Evolutionary conservation across 306 rosid genomes (phyloP), one percentile per base, ranked within the genome.

Genomic region (Citrullus mucosospermus): DNA sequence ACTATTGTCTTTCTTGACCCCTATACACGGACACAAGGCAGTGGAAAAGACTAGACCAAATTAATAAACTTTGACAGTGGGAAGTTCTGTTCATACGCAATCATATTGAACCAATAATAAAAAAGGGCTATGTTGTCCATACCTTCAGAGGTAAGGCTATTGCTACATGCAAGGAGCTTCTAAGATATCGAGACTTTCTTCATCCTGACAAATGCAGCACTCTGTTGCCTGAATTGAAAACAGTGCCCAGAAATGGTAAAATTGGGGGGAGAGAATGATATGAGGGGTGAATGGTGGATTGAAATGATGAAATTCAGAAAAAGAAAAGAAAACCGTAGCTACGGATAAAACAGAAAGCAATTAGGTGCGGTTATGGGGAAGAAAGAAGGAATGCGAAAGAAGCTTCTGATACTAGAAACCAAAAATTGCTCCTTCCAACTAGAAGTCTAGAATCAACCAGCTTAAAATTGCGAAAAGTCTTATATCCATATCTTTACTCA

Each of bases 181-280:
- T 36, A 36, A 36, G 39, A 3, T 36, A 36, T 36, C 2, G 39
- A 36, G 39, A 36, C 39, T 36, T 4, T 3, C 39, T 36, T 36
- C 87, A 58, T 87, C 91, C 83, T 83, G 90, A 65, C 91, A 87
- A 81, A 89, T 87, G 75, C 91, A 88, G 59, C 93, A 89, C 68
- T 89, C 91, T 74, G 78, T 86, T 7, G 66, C 75, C 77, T 72
- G 86, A 82, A 78, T 76, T 78, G 82, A 34, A 88, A 59, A 59
- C 8, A 25, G 10, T 13, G 2, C 54, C 15, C 54, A 59, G 9
- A 32, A 2, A 22, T 9, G 25, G 6, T 57, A 57, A n/a, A 57
- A 18, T n/a, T 57, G 61, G 20, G 12, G 61, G 61, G 9, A 57
- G 15, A 6, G 18, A 18, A 18, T n/a, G 61, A 4, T 6, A 20